phyloP scores from a whole-genome alignment of 2,329 filamentous ascomycete genomes.

The Sarocladium oryzae region DNA sequence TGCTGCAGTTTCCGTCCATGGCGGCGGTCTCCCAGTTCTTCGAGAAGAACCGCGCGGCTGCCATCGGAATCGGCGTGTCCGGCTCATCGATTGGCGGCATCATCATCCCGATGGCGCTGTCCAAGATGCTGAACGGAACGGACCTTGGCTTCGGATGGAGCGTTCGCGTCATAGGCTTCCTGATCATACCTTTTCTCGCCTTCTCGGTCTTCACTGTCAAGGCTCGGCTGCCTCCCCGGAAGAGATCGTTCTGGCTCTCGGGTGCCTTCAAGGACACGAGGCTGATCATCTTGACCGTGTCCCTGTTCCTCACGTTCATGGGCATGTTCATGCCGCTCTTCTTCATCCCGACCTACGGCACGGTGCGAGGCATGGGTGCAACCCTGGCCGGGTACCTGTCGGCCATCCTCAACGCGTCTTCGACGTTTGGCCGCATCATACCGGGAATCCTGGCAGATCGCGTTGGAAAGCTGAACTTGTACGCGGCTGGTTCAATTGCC shows the following conservation, averaged over 20 bases:
- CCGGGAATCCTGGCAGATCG: conserved; percentile 54
- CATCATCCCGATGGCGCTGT: conserved; percentile 41
- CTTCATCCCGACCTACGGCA: conserved; percentile 56
- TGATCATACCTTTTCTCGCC: conserved; percentile 36
- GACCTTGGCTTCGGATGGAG: conserved; percentile 44
- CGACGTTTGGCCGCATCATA: conserved; percentile 50
- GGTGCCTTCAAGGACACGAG: conserved; percentile 24
- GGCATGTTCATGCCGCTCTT: conserved; percentile 51
- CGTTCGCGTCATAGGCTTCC: conserved; percentile 44
- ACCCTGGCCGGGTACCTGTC: conserved; percentile 61
- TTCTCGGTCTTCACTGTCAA: conserved; percentile 30
- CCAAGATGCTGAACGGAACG: conserved; percentile 39
- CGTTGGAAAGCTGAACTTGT: conserved; percentile 47
- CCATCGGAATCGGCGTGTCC: conserved; percentile 37
- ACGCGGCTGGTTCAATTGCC: conserved; percentile 19
- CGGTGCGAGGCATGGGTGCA: conserved; percentile 43
- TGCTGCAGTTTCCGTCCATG: conserved; percentile 38
- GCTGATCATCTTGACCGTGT: conserved; percentile 22
- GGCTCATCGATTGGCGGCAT: conserved; percentile 47
- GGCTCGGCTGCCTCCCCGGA: conserved; percentile 27
- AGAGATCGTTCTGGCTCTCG: conserved; percentile 33
- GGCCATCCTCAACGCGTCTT: conserved; percentile 60
- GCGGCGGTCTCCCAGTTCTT: conserved; percentile 41
- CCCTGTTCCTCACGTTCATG: conserved; percentile 33
- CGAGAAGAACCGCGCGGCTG: conserved; percentile 36